Evolutionary conservation across 2,329 filamentous ascomycete species (phyloP).

Genomic region (Pseudogymnoascus sp.): DNA sequence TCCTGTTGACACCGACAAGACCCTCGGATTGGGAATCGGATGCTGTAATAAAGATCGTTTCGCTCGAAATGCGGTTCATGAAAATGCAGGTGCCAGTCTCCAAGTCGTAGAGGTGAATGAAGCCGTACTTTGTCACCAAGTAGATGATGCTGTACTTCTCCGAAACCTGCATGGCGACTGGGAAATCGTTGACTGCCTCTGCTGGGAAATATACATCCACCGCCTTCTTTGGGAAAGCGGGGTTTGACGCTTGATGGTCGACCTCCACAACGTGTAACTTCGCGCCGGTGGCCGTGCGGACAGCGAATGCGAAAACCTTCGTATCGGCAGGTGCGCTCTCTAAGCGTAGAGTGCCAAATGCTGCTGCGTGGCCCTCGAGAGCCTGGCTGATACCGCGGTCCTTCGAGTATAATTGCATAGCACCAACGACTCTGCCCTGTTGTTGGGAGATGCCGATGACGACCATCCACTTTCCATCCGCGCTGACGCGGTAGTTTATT

Average conservation of each 20-base stretch:
- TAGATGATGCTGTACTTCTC: conserved; percentile 96
- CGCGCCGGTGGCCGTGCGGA: conserved; percentile 78
- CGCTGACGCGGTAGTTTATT: conserved; percentile 97
- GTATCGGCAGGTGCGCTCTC: conserved; percentile 86
- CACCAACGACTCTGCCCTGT: conserved; percentile 85
- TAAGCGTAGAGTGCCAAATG: conserved; percentile 81
- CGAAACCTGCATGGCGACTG: conserved; percentile 94
- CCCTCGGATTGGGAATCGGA: conserved; percentile 76
- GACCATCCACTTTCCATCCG: conserved; percentile 97
- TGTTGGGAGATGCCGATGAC: conserved; percentile 93
- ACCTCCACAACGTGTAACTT: conserved; percentile 98
- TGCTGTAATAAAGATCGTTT: conserved; percentile 95
- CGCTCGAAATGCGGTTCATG: conserved; percentile 99
- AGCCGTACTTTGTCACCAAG: conserved; percentile 96
- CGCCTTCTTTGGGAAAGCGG: conserved; percentile 86
- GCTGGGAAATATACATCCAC: conserved; percentile 97
- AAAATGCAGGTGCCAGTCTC: conserved; percentile 94
- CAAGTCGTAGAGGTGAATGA: conserved; percentile 97
- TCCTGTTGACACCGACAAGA: conserved; percentile 91
- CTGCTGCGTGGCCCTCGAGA: conserved; percentile 93
- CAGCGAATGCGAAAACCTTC: conserved; percentile 94
- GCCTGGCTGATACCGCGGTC: conserved; percentile 95
- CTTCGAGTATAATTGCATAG: conserved; percentile 95
- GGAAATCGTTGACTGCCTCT: conserved; percentile 94
- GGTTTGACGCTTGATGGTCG: conserved; percentile 84